Evolutionary conservation across 2,329 filamentous ascomycete species (phyloP).

Genomic region (Aspergillus eucalypticola): DNA sequence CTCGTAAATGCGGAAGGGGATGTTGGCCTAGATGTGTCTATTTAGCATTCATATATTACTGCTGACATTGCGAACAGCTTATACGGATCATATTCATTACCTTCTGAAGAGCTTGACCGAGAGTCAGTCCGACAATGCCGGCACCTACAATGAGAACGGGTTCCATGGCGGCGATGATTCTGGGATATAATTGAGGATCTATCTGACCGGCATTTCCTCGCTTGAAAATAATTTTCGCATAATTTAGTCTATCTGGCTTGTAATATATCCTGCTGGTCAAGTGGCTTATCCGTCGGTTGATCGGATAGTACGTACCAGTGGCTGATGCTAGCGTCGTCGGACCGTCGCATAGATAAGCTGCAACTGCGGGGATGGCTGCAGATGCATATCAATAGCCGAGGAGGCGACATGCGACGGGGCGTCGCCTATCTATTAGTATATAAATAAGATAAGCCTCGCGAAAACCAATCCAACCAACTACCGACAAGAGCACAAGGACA

Average conservation of each 20-base stretch:
- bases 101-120: slow-evolving; percentile 27
- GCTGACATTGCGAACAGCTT: neutral
- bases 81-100: neutral
- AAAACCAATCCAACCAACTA: neutral
- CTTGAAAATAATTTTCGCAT: too few species aligned
- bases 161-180: slow-evolving; percentile 14
- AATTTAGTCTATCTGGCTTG: too few species aligned
- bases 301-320: neutral
- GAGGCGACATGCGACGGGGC: neutral
- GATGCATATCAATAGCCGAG: neutral
- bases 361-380: slow-evolving; percentile 17
- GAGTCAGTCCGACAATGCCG: slow-evolving; percentile 28
- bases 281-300: too few species aligned
- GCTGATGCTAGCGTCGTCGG: neutral
- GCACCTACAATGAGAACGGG: slow-evolving; percentile 30
- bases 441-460: neutral
- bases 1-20: slow-evolving; percentile 34
- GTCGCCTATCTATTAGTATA: too few species aligned
- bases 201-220: neutral
- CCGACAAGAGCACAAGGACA: neutral
- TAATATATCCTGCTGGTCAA: too few species aligned
- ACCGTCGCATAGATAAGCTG: slow-evolving; percentile 30
- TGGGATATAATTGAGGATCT: neutral
- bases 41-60: neutral
- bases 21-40: slow-evolving; percentile 19